Conservation (phyloP, 176 grass and related monocot genomes). For the Eragrostis nindensis region DNA sequence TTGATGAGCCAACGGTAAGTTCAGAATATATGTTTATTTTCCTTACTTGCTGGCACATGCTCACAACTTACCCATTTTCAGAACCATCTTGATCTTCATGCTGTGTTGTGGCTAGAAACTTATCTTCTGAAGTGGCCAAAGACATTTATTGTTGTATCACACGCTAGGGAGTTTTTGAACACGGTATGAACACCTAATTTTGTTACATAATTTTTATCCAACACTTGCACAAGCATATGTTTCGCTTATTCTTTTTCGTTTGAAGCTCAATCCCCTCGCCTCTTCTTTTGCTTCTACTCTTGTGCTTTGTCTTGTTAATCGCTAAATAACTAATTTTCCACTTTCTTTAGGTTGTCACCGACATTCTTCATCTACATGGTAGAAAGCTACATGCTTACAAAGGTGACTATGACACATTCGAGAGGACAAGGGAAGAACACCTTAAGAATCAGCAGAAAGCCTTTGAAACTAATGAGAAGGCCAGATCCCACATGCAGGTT, state of each 20-base stretch:
- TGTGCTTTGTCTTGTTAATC: slow-evolving; percentile 18
- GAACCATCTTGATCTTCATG: slow-evolving; percentile 99
- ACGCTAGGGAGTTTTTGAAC: slow-evolving; percentile 95
- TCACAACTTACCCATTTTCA: slow-evolving; percentile 45
- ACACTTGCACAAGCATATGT: slow-evolving; percentile 2
- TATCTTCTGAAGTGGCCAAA: slow-evolving; percentile 98
- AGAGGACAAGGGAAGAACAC: slow-evolving; percentile 81
- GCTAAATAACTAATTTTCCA: slow-evolving; percentile 32
- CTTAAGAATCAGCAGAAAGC: slow-evolving; percentile 97
- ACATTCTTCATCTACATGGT: slow-evolving; percentile 88
- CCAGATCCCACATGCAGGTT: slow-evolving; percentile 94
- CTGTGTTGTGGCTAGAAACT: slow-evolving; percentile 88
- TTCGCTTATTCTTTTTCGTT: slow-evolving; percentile 1
- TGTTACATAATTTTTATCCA: not conserved
- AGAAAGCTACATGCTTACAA: slow-evolving; percentile 90
- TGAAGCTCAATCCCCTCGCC: no score
- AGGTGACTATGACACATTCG: slow-evolving; percentile 98
- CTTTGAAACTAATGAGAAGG: slow-evolving; percentile 86
- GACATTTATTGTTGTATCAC: slow-evolving; percentile 97
- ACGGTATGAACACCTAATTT: slow-evolving; percentile 57
- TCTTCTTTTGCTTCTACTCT: no score
- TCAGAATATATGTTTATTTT: not conserved
- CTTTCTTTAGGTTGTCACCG: slow-evolving; percentile 82
- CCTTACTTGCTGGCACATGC: slow-evolving; percentile 28
- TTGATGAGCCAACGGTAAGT: slow-evolving; percentile 96